These are phyloP conservation scores for Phytophthora rubi DNA, from an alignment of 352 stramenopile genomes.

Conservation along the genomic window DNA sequence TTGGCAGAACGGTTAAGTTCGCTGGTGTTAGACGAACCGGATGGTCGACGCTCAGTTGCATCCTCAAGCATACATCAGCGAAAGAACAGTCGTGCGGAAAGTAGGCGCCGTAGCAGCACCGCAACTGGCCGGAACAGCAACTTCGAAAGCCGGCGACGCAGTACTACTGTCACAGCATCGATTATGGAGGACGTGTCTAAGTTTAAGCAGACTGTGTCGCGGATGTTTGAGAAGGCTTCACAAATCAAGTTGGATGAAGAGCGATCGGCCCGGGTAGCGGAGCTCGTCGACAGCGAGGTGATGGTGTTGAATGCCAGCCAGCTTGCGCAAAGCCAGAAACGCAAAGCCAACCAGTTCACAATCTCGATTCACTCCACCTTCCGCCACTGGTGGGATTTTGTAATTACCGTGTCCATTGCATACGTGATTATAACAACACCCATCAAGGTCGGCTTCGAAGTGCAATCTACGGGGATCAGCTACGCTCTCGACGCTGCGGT, in stretches of 20 bases:
- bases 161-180: conserved; percentile 30
- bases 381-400: conserved; percentile 66
- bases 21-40: conserved; percentile 14
- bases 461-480: conserved; percentile 36
- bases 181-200: conserved; percentile 41
- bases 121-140: conserved; percentile 6
- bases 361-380: conserved; percentile 71
- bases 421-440: conserved; percentile 65
- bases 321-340: conserved; percentile 62
- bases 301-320: conserved; percentile 68
- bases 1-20: conserved; percentile 24
- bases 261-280: conserved; percentile 49
- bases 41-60: conserved; percentile 11
- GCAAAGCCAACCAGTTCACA: conserved; percentile 53
- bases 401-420: conserved; percentile 54
- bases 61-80: conserved; percentile 8
- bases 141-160: conserved; percentile 26
- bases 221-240: conserved; percentile 49
- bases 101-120: conserved; percentile 17
- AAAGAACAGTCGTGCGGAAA: conserved; percentile 20
- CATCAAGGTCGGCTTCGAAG: conserved; percentile 62
- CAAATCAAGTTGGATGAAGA: conserved; percentile 44
- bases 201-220: conserved; percentile 43
- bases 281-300: conserved; percentile 65
- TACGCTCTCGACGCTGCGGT: conserved; percentile 55